Percentiles rank a stretch among this genome's conserved stretches.
Conservation (phyloP, 2,329 filamentous ascomycete genomes). For the Diplodia corticola region DNA sequence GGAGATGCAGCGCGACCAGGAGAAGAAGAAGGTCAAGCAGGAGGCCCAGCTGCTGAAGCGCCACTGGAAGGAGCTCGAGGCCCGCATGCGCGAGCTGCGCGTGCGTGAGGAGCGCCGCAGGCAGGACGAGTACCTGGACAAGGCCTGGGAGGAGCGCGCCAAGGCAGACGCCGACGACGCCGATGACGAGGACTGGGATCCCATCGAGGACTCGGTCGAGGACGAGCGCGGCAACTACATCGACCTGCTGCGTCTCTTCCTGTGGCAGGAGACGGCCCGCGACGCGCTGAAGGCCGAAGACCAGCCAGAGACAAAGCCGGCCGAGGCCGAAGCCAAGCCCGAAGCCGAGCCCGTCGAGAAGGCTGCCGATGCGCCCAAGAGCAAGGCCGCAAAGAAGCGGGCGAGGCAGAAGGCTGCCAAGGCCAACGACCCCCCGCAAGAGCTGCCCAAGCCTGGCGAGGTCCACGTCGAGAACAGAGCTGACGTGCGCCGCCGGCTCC, state of each 20-base stretch:
- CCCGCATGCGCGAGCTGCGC: slow-evolving; percentile 42
- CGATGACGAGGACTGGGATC: slow-evolving; percentile 49
- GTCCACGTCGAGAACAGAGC: slow-evolving; percentile 47
- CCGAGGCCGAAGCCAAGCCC: slow-evolving; percentile 29
- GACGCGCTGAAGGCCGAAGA: slow-evolving; percentile 4
- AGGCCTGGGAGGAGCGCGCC: slow-evolving; percentile 45
- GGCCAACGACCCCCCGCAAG: slow-evolving; percentile 27
- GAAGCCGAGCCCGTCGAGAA: slow-evolving; percentile 5
- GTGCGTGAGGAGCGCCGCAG: slow-evolving; percentile 46
- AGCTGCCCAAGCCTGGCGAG: slow-evolving; percentile 34
- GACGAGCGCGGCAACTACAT: slow-evolving; percentile 48
- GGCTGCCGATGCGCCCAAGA: not conserved
- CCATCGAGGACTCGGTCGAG: slow-evolving; percentile 50
- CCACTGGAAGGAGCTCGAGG: slow-evolving; percentile 48
- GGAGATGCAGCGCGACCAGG: slow-evolving; percentile 48
- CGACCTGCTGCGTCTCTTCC: slow-evolving; percentile 48
- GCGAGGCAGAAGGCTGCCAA: slow-evolving; percentile 34
- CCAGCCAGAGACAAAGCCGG: slow-evolving; percentile 20
- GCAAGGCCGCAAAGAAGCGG: slow-evolving; percentile 38
- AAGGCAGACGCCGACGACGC: slow-evolving; percentile 36
- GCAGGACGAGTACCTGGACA: slow-evolving; percentile 48
- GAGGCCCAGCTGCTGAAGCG: slow-evolving; percentile 52
- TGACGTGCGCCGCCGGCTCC: slow-evolving; percentile 44
- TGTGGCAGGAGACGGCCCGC: slow-evolving; percentile 40
- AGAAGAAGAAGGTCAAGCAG: slow-evolving; percentile 52